Evolutionary conservation across 208 protist genomes (phyloP).

Genomic region (Crithidia fasciculata): DNA sequence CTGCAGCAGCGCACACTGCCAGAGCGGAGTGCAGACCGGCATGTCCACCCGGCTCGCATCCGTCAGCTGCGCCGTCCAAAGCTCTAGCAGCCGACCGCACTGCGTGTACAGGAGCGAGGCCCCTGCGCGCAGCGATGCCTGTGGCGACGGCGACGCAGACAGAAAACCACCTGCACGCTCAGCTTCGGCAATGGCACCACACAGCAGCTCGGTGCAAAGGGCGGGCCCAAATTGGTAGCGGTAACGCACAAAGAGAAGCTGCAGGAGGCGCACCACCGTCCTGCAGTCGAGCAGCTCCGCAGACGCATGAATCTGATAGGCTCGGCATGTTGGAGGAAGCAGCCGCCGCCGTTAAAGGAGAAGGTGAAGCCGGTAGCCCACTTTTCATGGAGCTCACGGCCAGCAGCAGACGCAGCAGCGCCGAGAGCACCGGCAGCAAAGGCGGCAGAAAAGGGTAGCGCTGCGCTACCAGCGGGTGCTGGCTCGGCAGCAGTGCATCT

Average conservation of each 20-base stretch:
- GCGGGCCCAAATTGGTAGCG: constrained; percentile 21
- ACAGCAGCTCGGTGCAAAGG: constrained; percentile 18
- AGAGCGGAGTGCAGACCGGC: constrained; percentile 29
- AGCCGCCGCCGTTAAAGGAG: not conserved
- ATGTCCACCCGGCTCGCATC: constrained; percentile 27
- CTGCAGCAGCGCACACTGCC: constrained; percentile 35
- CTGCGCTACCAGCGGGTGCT: constrained; percentile 12
- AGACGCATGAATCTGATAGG: not conserved
- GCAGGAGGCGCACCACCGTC: constrained; percentile 32
- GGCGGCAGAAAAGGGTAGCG: constrained; percentile 26
- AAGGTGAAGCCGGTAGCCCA: not conserved
- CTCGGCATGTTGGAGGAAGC: too few species aligned
- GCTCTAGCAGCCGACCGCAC: constrained; percentile 29
- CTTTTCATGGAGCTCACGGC: not conserved
- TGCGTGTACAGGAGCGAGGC: constrained; percentile 32
- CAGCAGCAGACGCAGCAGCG: constrained; percentile 9
- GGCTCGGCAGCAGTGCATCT: constrained; percentile 17
- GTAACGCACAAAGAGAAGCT: constrained; percentile 35
- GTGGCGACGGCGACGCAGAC: too few species aligned
- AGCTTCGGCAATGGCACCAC: constrained; percentile 12
- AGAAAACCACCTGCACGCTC: too few species aligned
- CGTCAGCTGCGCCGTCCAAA: constrained; percentile 37
- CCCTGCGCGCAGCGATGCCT: constrained; percentile 12
- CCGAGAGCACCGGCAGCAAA: constrained; percentile 11
- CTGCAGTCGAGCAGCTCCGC: not conserved